A percentile compares a stretch with the other conserved stretches of the same genome.
Conservation (phyloP, 805 yeast genomes). For the Kluyveromyces starmeri region DNA sequence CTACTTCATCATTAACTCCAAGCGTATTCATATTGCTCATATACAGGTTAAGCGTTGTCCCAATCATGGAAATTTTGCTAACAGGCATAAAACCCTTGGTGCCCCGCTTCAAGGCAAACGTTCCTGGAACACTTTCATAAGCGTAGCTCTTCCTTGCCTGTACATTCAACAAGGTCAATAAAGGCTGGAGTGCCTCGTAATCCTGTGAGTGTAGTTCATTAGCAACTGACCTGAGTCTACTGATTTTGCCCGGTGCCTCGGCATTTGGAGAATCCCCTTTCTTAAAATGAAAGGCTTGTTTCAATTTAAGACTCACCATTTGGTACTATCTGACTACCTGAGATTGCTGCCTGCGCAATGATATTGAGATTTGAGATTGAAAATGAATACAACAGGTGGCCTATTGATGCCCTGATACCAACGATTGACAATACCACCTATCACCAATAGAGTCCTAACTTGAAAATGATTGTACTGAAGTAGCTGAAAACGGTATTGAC, state of each 20-base stretch:
- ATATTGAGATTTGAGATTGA: no score
- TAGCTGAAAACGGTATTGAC: no score
- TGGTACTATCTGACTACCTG: no score
- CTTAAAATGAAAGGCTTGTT: constrained; percentile 3
- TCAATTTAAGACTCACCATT: constrained; percentile 3
- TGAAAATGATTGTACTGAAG: no score
- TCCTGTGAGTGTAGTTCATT: constrained; percentile 2
- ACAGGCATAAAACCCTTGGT: constrained; percentile 5
- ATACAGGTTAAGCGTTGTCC: constrained; percentile 4
- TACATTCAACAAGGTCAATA: constrained; percentile 8
- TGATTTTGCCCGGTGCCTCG: not conserved
- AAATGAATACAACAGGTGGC: no score
- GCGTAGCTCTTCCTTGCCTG: constrained; percentile 7
- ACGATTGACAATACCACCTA: no score
- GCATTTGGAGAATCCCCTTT: not conserved
- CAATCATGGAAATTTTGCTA: constrained; percentile 4
- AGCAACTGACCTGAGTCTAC: not conserved
- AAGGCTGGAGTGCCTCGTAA: constrained; percentile 7
- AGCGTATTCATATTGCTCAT: not conserved
- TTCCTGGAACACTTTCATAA: not conserved
- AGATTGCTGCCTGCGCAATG: no score
- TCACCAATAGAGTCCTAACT: no score
- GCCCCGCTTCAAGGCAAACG: constrained; percentile 2
- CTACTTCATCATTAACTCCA: not conserved
- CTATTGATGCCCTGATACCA: no score